Evolutionary conservation across 495 filamentous ascomycete genomes (phyloP).

Genomic region (Lasiosphaeriaceae sp.): DNA sequence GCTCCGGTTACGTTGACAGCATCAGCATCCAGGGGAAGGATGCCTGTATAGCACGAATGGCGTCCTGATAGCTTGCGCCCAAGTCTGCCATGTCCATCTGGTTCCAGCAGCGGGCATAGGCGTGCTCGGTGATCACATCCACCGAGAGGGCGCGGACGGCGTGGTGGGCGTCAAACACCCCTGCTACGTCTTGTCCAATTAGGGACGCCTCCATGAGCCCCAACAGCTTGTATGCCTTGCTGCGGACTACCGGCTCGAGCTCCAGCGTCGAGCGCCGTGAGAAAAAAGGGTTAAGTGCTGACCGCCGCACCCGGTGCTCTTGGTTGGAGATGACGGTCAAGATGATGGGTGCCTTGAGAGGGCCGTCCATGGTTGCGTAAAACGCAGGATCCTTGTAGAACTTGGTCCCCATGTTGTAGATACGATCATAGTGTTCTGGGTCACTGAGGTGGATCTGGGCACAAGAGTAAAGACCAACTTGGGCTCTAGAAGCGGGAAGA

Average conservation of each 20-base stretch:
- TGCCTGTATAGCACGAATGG: constrained; percentile 15
- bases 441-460: constrained; percentile 41
- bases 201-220: constrained; percentile 12
- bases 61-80: constrained; percentile 19
- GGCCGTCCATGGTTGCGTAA: constrained; percentile 11
- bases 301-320: constrained; percentile 32
- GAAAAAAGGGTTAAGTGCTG: constrained; percentile 39
- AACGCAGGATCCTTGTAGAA: constrained; percentile 26
- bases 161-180: constrained; percentile 25
- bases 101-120: constrained; percentile 31
- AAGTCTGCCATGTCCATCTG: constrained; percentile 7
- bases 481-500: too few relatives aligned
- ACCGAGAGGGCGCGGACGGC: constrained; percentile 33
- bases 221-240: constrained; percentile 11
- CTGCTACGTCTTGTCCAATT: not conserved
- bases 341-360: constrained; percentile 6
- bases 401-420: constrained; percentile 29
- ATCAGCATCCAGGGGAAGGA: constrained; percentile 27
- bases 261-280: constrained; percentile 32
- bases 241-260: constrained; percentile 29
- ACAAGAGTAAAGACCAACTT: too few relatives aligned
- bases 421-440: constrained; percentile 34
- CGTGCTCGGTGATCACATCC: constrained; percentile 44
- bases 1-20: constrained; percentile 31
- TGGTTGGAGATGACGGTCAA: constrained; percentile 25